A percentile compares a stretch with the other conserved stretches of the same genome.
phyloP scores from a whole-genome alignment of 2,329 filamentous ascomycete genomes.

The Aspergillus tubingensis region DNA sequence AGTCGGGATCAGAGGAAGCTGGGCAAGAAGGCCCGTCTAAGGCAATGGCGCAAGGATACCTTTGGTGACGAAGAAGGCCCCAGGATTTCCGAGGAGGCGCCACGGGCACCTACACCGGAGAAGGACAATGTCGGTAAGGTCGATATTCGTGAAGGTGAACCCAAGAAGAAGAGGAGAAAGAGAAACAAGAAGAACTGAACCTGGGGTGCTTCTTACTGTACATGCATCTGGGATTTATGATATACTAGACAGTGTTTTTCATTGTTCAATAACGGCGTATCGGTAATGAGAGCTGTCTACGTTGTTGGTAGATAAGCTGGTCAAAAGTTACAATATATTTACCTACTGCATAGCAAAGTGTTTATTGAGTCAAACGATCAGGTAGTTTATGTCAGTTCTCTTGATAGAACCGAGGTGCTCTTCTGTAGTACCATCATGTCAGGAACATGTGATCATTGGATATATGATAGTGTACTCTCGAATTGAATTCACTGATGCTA shows the following conservation, averaged over 20 bases:
- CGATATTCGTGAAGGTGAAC: constrained; percentile 47
- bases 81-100: constrained; percentile 32
- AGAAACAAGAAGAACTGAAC: constrained; percentile 46
- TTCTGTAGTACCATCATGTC: too few species aligned
- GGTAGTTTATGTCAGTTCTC: too few species aligned
- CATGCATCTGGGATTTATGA: constrained; percentile 1
- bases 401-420: too few species aligned
- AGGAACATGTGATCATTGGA: too few species aligned
- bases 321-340: not conserved
- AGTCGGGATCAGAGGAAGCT: constrained; percentile 81
- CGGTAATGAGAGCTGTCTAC: not conserved
- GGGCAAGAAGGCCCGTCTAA: constrained; percentile 86
- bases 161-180: constrained; percentile 47
- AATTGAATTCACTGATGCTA: too few species aligned
- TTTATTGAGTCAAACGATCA: not conserved
- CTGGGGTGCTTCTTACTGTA: not conserved
- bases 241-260: not conserved
- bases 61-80: constrained; percentile 63
- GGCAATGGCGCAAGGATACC: constrained; percentile 77
- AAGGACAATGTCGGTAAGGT: constrained; percentile 31
- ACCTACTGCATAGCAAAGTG: not conserved
- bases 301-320: not conserved
- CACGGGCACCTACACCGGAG: constrained; percentile 19
- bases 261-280: not conserved
- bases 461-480: too few species aligned